phyloP scores from a whole-genome alignment of 352 stramenopile species.

The Thalassiosira livingstoniorum region DNA sequence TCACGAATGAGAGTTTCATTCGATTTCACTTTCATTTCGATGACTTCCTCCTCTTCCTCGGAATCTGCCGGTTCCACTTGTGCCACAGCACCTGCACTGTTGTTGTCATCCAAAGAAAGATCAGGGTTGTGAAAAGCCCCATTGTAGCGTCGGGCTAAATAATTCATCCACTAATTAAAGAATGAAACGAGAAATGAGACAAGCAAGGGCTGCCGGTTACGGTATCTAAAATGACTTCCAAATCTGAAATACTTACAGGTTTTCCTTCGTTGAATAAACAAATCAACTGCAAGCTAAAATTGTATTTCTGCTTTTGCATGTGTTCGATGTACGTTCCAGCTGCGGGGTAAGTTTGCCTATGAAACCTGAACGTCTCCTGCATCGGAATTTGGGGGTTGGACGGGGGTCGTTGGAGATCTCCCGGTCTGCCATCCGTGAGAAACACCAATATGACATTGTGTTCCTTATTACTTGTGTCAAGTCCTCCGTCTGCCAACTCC shows the following conservation, averaged over 20 bases:
- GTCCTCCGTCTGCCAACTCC: background rate
- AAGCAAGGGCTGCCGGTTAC: too few relatives aligned
- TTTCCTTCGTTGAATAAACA: background rate
- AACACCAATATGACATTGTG: constrained; percentile 1
- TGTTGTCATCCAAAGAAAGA: constrained; percentile 20
- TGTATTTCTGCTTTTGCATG: background rate
- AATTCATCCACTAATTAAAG: constrained; percentile 27
- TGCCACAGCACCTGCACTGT: background rate
- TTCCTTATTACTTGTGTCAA: too few relatives aligned
- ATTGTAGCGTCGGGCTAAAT: constrained; percentile 10
- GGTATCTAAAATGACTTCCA: too few relatives aligned
- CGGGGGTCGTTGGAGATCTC: background rate
- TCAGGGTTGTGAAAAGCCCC: constrained; percentile 19
- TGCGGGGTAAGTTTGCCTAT: background rate
- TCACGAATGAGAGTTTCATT: constrained; percentile 3
- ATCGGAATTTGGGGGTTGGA: background rate
- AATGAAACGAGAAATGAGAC: too few relatives aligned
- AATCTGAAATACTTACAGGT: constrained; percentile 1
- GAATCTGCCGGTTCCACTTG: background rate
- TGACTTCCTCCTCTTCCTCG: background rate
- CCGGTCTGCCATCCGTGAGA: background rate
- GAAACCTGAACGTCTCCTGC: background rate
- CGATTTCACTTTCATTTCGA: constrained; percentile 27
- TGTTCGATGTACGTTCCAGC: background rate
- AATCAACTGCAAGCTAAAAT: background rate